Evolutionary conservation across 2,329 filamentous ascomycete genomes (phyloP).

Genomic region (Fusarium sp.): DNA sequence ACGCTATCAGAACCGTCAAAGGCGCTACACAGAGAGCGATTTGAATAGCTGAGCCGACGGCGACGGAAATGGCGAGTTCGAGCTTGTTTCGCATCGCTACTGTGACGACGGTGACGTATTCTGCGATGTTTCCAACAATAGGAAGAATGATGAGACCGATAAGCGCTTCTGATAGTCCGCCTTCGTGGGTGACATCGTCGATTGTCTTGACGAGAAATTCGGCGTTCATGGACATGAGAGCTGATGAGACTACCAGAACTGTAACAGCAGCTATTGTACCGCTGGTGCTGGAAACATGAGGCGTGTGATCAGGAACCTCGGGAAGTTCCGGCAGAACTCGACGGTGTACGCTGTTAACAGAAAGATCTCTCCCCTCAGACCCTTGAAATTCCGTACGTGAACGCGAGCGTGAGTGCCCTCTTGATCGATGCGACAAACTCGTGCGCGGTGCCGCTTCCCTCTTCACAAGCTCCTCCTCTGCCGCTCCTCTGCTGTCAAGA

Average conservation of each 20-base stretch:
- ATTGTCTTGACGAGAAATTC: slow-evolving; percentile 72
- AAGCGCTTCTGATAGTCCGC: slow-evolving; percentile 66
- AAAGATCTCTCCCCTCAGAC: slow-evolving; percentile 42
- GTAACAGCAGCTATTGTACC: slow-evolving; percentile 58
- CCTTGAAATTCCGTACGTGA: slow-evolving; percentile 43
- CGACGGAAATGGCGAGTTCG: slow-evolving; percentile 71
- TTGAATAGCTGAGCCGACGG: slow-evolving; percentile 70
- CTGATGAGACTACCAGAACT: slow-evolving; percentile 65
- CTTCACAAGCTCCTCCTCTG: slow-evolving; percentile 19
- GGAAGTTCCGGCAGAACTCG: slow-evolving; percentile 15
- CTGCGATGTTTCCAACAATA: slow-evolving; percentile 72
- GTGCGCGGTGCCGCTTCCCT: slow-evolving; percentile 14
- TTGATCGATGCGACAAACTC: slow-evolving; percentile 38
- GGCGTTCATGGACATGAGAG: slow-evolving; percentile 68
- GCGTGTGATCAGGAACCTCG: not conserved
- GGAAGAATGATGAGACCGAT: slow-evolving; percentile 72
- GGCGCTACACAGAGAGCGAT: slow-evolving; percentile 72
- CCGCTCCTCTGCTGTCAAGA: slow-evolving; percentile 17
- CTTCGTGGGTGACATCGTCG: slow-evolving; percentile 63
- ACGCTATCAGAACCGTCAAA: slow-evolving; percentile 69
- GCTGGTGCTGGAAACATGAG: slow-evolving; percentile 15
- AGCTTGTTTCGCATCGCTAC: slow-evolving; percentile 71
- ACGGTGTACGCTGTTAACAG: slow-evolving; percentile 22
- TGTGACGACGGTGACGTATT: slow-evolving; percentile 71
- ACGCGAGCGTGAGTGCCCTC: slow-evolving; percentile 26